Conservation (phyloP, 495 filamentous ascomycete genomes). For the Poronia punctata region DNA sequence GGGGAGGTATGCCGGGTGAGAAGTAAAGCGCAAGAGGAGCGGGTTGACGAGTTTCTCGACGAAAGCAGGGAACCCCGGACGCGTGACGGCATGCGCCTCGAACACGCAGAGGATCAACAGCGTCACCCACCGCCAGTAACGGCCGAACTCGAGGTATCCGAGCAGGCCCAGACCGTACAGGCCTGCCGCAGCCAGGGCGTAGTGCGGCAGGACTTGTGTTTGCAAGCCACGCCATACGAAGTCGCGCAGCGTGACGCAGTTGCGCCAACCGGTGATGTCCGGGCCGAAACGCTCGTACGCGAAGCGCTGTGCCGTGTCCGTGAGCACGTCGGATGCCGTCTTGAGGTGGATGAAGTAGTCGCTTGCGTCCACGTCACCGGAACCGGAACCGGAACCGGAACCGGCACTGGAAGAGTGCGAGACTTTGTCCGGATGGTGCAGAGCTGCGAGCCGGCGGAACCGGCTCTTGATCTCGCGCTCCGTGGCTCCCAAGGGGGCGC, state of each 20-base stretch:
- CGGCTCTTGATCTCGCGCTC: constrained; percentile 75
- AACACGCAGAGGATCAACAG: constrained; percentile 61
- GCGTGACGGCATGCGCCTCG: constrained; percentile 66
- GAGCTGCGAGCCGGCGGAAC: constrained; percentile 77
- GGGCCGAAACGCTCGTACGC: constrained; percentile 92
- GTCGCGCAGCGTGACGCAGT: constrained; percentile 65
- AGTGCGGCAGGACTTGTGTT: constrained; percentile 52
- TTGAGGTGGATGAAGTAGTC: constrained; percentile 75
- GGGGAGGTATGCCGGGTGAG: constrained; percentile 66
- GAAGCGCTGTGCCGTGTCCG: constrained; percentile 72
- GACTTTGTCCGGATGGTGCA: constrained; percentile 86
- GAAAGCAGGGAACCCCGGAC: constrained; percentile 51
- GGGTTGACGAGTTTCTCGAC: constrained; percentile 57
- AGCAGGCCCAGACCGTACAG: constrained; percentile 65
- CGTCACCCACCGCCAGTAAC: constrained; percentile 84
- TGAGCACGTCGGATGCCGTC: constrained; percentile 73
- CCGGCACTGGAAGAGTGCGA: background rate
- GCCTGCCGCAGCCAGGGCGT: constrained; percentile 52
- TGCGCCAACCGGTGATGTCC: constrained; percentile 58
- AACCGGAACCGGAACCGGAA: too few species aligned
- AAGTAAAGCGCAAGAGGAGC: constrained; percentile 40
- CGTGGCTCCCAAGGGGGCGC: constrained; percentile 57
- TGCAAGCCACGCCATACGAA: constrained; percentile 61
- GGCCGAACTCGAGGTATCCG: constrained; percentile 77
- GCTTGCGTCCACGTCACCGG: constrained; percentile 36